A percentile compares a stretch with the other conserved stretches of the same genome.
Conservation (phyloP, 1,139 yeast genomes). For the Hyphopichia buzzinii region DNA sequence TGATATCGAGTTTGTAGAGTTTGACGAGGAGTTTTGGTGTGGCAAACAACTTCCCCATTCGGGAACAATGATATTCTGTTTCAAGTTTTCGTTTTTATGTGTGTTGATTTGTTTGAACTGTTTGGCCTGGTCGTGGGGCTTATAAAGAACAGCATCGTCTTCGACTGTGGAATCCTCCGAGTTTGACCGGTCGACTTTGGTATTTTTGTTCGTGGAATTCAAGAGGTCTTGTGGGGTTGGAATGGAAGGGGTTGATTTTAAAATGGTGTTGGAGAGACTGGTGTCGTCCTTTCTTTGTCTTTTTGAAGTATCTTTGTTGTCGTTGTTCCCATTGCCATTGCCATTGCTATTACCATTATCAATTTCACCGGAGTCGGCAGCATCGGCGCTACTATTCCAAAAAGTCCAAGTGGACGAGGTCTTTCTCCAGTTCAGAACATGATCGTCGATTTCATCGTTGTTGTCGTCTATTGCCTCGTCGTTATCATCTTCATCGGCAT, state of each 20-base stretch:
- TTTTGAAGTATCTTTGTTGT: slow-evolving; percentile 9
- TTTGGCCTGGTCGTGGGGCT: slow-evolving; percentile 42
- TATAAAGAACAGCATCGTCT: slow-evolving; percentile 48
- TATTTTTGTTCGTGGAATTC: slow-evolving; percentile 43
- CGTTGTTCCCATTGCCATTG: slow-evolving; percentile 11
- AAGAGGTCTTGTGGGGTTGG: slow-evolving; percentile 18
- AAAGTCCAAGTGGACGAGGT: slow-evolving; percentile 34
- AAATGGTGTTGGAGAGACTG: slow-evolving; percentile 30
- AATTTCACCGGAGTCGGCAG: slow-evolving; percentile 3
- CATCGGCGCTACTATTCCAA: slow-evolving; percentile 25
- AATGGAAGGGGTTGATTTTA: slow-evolving; percentile 31
- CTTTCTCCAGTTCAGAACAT: slow-evolving; percentile 28
- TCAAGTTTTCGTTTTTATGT: slow-evolving; percentile 44
- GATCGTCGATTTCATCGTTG: slow-evolving; percentile 37
- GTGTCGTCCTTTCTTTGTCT: slow-evolving; percentile 11
- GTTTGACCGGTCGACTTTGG: slow-evolving; percentile 48
- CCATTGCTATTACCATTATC: slow-evolving; percentile 7
- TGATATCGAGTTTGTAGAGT: slow-evolving; percentile 6
- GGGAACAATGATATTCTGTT: slow-evolving; percentile 44
- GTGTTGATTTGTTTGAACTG: slow-evolving; percentile 46
- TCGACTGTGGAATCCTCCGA: slow-evolving; percentile 10
- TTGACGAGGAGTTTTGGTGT: slow-evolving; percentile 17
- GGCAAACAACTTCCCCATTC: slow-evolving; percentile 44
- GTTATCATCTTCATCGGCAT: slow-evolving; percentile 14
- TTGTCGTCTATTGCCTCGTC: slow-evolving; percentile 28